A percentile compares a stretch with the other conserved stretches of the same genome.
These are phyloP conservation scores for Suillus sp. DNA, from an alignment of 768 basidiomycete genomes.

Conservation along the genomic window DNA sequence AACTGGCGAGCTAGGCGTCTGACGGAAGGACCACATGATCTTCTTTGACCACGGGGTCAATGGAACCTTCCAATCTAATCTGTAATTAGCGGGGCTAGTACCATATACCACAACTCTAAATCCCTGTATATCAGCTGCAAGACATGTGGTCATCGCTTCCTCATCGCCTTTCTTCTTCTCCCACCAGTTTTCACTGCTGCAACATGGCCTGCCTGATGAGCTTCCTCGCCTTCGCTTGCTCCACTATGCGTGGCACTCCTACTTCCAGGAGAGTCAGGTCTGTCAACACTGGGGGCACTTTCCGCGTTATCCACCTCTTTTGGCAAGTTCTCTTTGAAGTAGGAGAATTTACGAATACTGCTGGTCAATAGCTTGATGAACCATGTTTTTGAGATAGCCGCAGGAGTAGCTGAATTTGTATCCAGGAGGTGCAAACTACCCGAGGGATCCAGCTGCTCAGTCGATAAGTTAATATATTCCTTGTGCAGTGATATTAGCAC, in stretches of 20 bases:
- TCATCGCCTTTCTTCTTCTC: conserved; percentile 60
- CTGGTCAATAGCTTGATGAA: conserved; percentile 49
- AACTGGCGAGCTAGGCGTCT: background rate
- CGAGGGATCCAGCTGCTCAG: conserved; percentile 57
- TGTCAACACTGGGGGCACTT: conserved; percentile 35
- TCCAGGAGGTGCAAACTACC: conserved; percentile 63
- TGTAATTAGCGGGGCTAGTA: background rate
- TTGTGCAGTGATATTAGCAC: background rate
- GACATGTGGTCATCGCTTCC: conserved; percentile 42
- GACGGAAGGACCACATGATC: background rate
- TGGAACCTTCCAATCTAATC: background rate
- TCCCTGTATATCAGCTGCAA: background rate
- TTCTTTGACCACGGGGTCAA: background rate
- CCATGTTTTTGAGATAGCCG: conserved; percentile 72
- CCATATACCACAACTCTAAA: background rate
- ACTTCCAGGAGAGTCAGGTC: conserved; percentile 47
- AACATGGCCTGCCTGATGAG: conserved; percentile 32
- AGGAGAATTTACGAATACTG: conserved; percentile 9
- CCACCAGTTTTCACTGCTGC: conserved; percentile 60
- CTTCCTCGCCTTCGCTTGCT: conserved; percentile 23
- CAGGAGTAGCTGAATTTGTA: conserved; percentile 54
- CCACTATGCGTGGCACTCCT: conserved; percentile 42
- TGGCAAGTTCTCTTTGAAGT: conserved; percentile 27
- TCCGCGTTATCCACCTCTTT: conserved; percentile 28
- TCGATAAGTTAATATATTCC: background rate